These are phyloP conservation scores for Mucor lusitanicus DNA, from an alignment of 371 early-diverging fungal species.

Conservation along the genomic window DNA sequence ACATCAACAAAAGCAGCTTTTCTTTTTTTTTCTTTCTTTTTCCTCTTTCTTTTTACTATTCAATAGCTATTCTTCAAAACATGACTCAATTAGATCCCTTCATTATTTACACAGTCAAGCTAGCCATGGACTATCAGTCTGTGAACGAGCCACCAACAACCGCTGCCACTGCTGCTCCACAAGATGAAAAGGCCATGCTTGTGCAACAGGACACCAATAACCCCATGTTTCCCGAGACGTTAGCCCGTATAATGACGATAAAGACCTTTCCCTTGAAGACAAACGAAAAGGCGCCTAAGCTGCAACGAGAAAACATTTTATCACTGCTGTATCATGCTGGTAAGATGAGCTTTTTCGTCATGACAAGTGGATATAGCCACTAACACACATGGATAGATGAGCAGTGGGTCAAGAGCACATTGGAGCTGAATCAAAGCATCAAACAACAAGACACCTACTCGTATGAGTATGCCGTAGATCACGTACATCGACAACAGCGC, in stretches of 20 bases:
- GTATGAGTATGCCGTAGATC: slow-evolving; percentile 3
- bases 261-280: slow-evolving; percentile 7
- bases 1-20: not conserved
- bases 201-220: not conserved
- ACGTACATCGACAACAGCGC: slow-evolving; percentile 30
- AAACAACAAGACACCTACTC: not conserved
- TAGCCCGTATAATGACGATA: slow-evolving; percentile 20
- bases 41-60: too few species aligned
- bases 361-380: too few species aligned
- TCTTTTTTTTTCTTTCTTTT: not conserved
- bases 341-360: slow-evolving; percentile 2
- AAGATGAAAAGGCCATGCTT: not conserved
- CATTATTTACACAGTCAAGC: slow-evolving; percentile 18
- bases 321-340: slow-evolving; percentile 36
- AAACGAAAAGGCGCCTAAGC: slow-evolving; percentile 10
- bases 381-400: slow-evolving; percentile 16
- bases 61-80: not conserved
- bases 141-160: not conserved
- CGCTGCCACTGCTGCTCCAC: not conserved
- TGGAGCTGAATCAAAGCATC: slow-evolving; percentile 2
- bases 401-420: slow-evolving; percentile 19
- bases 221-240: slow-evolving; percentile 14
- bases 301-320: slow-evolving; percentile 21
- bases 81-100: slow-evolving; percentile 28
- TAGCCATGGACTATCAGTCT: slow-evolving; percentile 16